Base-by-base conservation (phyloP, 179 eudicot genomes). In the Corrigiola litoralis region DNA sequence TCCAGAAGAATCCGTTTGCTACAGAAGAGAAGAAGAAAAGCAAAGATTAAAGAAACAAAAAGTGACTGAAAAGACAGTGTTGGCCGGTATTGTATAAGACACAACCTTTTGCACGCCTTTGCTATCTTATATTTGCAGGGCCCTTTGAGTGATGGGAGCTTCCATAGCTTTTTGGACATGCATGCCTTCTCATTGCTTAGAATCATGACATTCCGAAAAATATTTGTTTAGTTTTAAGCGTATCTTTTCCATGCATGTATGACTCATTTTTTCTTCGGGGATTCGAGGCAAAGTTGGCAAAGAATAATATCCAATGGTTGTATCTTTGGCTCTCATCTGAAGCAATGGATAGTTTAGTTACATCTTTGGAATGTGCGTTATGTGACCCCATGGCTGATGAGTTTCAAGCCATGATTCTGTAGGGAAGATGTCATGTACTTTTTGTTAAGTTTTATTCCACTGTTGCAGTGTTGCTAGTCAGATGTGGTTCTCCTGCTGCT, bases 151-250 rank as follows among this genome's bases (percentile, higher is more conserved):
- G 42, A 42, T 20, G 51, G 64, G 2, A 21, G 48, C 44, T 62
- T 44, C 29, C 33, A 4, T 27, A 11, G 21, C 61, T 58, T 67
- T 67, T 37, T 25, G 67, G 57, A 67, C 77, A 73, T 21, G 65
- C 77, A 73, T 21, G 65, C 48, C 58, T 68, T 73, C 63, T 59
- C 69, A 73, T 48, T 73, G 53, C 73, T 61, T 41, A 3, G 13
- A 73, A 53, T 62, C 51, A 29, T 68, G 59, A 37, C 69, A 44
- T 42, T 65, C n/a, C 16, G 11, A 23, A 44, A 53, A 42, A 44
- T 64, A 59, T 44, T 53, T 51, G 46, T 34, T 64, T 52, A 25
- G 40, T 36, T 10, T 60, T 7, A 49, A 0, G 13, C 9, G 18
- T n/a, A 25, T 36, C 40, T 27, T 25, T 36, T 33, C 16, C 24